Conservation (phyloP, 495 filamentous ascomycete genomes). For the Penicillium paradoxum region DNA sequence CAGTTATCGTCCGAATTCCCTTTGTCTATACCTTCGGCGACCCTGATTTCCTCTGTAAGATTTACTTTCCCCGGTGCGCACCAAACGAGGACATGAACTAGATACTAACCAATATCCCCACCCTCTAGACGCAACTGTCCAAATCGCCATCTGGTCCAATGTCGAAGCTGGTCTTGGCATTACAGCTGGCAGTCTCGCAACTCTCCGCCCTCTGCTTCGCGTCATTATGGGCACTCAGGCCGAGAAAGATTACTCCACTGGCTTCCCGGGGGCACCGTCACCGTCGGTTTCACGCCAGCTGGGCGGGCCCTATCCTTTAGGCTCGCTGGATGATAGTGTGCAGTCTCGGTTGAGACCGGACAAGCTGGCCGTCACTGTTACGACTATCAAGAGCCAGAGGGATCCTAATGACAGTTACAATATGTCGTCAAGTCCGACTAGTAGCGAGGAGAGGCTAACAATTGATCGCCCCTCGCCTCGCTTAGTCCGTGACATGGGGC, state of each 20-base stretch:
- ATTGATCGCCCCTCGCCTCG: slow-evolving; percentile 8
- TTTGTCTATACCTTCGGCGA: slow-evolving; percentile 35
- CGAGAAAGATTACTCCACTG: slow-evolving; percentile 19
- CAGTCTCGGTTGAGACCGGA: slow-evolving; percentile 31
- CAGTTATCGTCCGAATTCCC: slow-evolving; percentile 38
- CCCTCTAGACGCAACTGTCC: slow-evolving; percentile 33
- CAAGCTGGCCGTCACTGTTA: slow-evolving; percentile 36
- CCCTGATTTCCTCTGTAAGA: slow-evolving; percentile 40
- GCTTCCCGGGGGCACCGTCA: slow-evolving; percentile 19
- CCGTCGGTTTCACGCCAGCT: slow-evolving; percentile 20
- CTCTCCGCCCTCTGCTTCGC: slow-evolving; percentile 43
- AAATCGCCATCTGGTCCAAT: slow-evolving; percentile 43
- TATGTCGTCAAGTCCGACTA: slow-evolving; percentile 19
- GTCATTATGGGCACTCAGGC: slow-evolving; percentile 26
- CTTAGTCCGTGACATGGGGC: slow-evolving; percentile 13
- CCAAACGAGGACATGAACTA: not conserved
- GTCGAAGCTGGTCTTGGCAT: slow-evolving; percentile 44
- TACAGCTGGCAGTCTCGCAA: slow-evolving; percentile 44
- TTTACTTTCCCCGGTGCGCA: not conserved
- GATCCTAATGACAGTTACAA: slow-evolving; percentile 21
- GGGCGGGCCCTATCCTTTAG: slow-evolving; percentile 20
- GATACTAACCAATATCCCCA: not conserved
- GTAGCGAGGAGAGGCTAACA: slow-evolving; percentile 35
- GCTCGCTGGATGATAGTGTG: slow-evolving; percentile 25
- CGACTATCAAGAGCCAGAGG: slow-evolving; percentile 33